These are phyloP conservation scores for Striga hermonthica DNA, from an alignment of 305 asterid species.

Conservation along the genomic window DNA sequence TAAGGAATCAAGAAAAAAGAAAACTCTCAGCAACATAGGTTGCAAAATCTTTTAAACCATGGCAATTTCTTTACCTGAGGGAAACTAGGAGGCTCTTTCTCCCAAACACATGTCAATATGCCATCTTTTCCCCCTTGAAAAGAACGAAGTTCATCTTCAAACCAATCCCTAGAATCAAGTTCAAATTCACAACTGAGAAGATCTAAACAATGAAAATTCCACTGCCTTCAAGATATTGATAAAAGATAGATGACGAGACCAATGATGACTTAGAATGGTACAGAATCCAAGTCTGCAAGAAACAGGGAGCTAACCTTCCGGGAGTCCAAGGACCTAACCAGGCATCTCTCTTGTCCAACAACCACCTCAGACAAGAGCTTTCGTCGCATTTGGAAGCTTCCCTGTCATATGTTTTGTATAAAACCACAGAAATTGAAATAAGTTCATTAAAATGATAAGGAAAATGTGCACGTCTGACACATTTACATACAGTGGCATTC, in stretches of 20 bases:
- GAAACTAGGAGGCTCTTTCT: conserved; percentile 84
- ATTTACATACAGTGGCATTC: conserved; percentile 24
- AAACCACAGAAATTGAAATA: conserved; percentile 31
- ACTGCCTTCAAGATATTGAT: conserved; percentile 22
- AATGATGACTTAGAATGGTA: conserved; percentile 26
- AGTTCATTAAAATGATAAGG: conserved; percentile 30
- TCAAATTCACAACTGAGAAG: conserved; percentile 25
- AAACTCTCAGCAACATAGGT: conserved; percentile 16
- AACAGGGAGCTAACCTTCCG: conserved; percentile 65
- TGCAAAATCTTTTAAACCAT: conserved; percentile 21
- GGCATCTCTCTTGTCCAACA: conserved; percentile 95
- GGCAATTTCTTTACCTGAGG: conserved; percentile 70
- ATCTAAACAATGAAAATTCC: conserved; percentile 17
- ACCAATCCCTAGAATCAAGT: conserved; percentile 70
- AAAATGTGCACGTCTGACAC: conserved; percentile 17
- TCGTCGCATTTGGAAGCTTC: conserved; percentile 83
- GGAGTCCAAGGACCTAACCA: conserved; percentile 99
- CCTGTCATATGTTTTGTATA: conserved; percentile 45
- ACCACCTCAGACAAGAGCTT: conserved; percentile 89
- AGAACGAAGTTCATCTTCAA: conserved; percentile 96
- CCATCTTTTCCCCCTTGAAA: conserved; percentile 99
- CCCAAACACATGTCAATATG: conserved; percentile 91
- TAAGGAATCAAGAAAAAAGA: conserved; percentile 28
- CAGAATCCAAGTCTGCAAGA: conserved; percentile 15
- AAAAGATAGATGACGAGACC: conserved; percentile 25